Conservation (phyloP, 495 filamentous ascomycete species). For the Clohesyomyces aquaticus region DNA sequence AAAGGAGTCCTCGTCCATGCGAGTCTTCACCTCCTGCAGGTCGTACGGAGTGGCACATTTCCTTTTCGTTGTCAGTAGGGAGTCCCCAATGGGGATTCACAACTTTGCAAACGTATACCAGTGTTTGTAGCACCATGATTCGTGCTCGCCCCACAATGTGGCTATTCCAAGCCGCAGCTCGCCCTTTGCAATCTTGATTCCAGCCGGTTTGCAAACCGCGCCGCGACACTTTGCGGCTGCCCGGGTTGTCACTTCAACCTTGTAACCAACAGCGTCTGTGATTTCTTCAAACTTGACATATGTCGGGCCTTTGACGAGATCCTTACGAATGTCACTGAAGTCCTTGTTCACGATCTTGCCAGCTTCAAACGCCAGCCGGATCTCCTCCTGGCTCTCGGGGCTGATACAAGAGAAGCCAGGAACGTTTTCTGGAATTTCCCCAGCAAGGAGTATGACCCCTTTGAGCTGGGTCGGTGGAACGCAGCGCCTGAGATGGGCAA, state of each 20-base stretch:
- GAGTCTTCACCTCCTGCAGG: neutral
- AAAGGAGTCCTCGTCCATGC: neutral
- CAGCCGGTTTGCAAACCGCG: slow-evolving; percentile 7
- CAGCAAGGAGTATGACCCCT: neutral
- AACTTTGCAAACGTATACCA: slow-evolving; percentile 17
- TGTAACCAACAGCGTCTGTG: slow-evolving; percentile 10
- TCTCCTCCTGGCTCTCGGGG: slow-evolving; percentile 23
- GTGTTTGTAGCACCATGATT: slow-evolving; percentile 19
- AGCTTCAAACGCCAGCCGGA: slow-evolving; percentile 14
- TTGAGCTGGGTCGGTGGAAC: slow-evolving; percentile 9
- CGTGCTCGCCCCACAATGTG: slow-evolving; percentile 11
- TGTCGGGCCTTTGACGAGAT: slow-evolving; percentile 4
- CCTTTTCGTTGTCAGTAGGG: slow-evolving; percentile 2
- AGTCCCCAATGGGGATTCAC: neutral
- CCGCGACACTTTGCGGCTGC: slow-evolving; percentile 7
- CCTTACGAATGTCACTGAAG: slow-evolving; percentile 18
- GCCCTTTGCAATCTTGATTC: slow-evolving; percentile 31
- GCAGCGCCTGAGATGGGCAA: slow-evolving; percentile 16
- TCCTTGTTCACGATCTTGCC: slow-evolving; percentile 14
- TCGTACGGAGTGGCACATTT: slow-evolving; percentile 7
- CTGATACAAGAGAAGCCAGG: slow-evolving; percentile 3
- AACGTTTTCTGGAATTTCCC: slow-evolving; percentile 8
- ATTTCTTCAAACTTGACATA: slow-evolving; percentile 14
- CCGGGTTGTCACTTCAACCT: slow-evolving; percentile 3
- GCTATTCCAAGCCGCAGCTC: slow-evolving; percentile 25